Conservation (phyloP, 2,329 filamentous ascomycete species). For the Aspergillus sp. region DNA sequence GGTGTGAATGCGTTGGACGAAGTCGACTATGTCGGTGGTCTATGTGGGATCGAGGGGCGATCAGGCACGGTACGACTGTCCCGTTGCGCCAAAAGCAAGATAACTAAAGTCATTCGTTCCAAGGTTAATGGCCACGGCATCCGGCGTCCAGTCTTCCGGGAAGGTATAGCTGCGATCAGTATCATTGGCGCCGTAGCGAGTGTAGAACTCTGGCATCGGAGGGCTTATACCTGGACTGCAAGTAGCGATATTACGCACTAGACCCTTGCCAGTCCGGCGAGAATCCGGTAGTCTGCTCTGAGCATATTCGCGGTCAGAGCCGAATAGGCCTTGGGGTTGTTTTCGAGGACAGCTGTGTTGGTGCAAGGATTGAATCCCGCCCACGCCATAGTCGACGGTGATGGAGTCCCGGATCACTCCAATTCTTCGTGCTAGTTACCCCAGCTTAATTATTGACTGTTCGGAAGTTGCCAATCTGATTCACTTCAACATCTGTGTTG, state of each 20-base stretch:
- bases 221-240: neutral
- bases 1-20: neutral
- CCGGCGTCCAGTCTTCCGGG: neutral
- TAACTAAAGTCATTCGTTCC: constrained; percentile 1
- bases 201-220: neutral
- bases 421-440: neutral
- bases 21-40: neutral
- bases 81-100: neutral
- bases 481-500: too few species aligned
- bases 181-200: constrained; percentile 1
- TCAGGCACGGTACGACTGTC: neutral
- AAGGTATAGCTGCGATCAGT: neutral
- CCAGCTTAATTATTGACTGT: too few species aligned
- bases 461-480: too few species aligned
- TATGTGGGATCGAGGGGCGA: neutral
- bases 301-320: neutral
- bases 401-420: constrained; percentile 2
- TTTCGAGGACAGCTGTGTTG: constrained; percentile 1
- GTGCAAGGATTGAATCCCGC: constrained; percentile 1
- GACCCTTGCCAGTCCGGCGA: constrained; percentile 1
- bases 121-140: neutral
- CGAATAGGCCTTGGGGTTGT: neutral
- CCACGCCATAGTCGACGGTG: constrained; percentile 1
- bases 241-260: neutral
- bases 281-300: neutral